Evolutionary conservation across 768 basidiomycete genomes (phyloP).

Genomic region (Termitomyces sp.): DNA sequence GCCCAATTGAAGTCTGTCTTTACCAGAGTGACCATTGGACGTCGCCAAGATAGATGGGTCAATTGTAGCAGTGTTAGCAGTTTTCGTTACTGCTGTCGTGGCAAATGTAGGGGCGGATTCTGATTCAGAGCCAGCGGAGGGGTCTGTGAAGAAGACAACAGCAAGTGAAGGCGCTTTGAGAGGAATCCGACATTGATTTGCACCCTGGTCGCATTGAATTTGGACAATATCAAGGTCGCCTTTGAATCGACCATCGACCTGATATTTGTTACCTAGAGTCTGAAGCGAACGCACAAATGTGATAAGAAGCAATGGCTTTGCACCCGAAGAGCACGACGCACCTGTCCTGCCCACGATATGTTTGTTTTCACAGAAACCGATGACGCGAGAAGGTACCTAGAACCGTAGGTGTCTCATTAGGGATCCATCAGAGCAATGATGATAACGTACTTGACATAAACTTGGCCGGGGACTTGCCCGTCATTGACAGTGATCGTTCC

Average conservation of each 20-base stretch:
- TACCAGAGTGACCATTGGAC: constrained; percentile 36
- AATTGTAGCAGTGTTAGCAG: constrained; percentile 48
- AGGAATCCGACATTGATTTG: constrained; percentile 51
- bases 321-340: constrained; percentile 20
- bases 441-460: constrained; percentile 50
- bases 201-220: constrained; percentile 49
- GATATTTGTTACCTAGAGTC: constrained; percentile 59
- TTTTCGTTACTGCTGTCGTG: constrained; percentile 51
- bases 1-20: constrained; percentile 18
- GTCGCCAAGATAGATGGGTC: constrained; percentile 49
- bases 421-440: background rate
- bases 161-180: constrained; percentile 73
- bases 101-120: constrained; percentile 41
- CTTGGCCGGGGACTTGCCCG: constrained; percentile 38
- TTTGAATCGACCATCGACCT: constrained; percentile 62
- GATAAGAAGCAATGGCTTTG: background rate
- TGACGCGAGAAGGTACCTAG: constrained; percentile 50
- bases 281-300: constrained; percentile 15
- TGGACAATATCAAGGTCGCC: constrained; percentile 52
- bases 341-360: constrained; percentile 78
- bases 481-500: constrained; percentile 45
- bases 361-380: constrained; percentile 57
- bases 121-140: constrained; percentile 20
- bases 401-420: background rate
- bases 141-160: constrained; percentile 60